Evolutionary conservation across 306 rosid genomes (phyloP), one percentile per base, ranked within the genome.

Genomic region (Vigna hirtella): DNA sequence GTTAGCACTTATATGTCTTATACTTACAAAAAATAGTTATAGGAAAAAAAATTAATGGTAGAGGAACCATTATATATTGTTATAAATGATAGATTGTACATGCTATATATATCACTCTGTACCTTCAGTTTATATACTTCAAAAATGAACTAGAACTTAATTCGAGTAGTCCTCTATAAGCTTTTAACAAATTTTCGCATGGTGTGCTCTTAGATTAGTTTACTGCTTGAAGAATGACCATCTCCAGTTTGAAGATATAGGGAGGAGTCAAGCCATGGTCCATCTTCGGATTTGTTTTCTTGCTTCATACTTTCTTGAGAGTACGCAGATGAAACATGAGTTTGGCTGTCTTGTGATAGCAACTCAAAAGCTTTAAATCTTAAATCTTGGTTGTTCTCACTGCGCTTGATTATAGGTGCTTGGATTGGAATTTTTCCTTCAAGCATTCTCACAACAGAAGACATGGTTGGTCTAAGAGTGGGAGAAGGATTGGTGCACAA

Each of bases 401-500:
- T 30, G 53, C 81, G 81, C 88, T 56, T 84, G 69, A 84, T 78
- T 28, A 77, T 45, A 2, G 87, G 86, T 0, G 87, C 79, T 83
- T 87, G 83, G 34, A 88, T 73, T 0, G 90, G 88, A 24, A 55
- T 84, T 76, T 89, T 86, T 2, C 97, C 97, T 78, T 91, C 98
- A 9, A 93, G 91, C 98, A 93, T 93, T 59, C 91, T 79, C 63
- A 91, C 93, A 7, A 89, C 98, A 2, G 91, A 84, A 22, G 93
- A 86, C 98, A 93, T 93, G 62, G 88, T 24, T 74, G 98, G 97
- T 50, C 98, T 84, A 3, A 87, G 93, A 72, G 89, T 89, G 17
- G 97, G 91, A 79, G 94, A 91, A 34, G 89, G 90, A 55, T 89
- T 93, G 47, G 96, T 89, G 88, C 98, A 93, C 58, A 89, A 51